These are phyloP conservation scores for Colletotrichum theobromicola DNA, from an alignment of 2,329 filamentous ascomycete genomes.

Conservation along the genomic window DNA sequence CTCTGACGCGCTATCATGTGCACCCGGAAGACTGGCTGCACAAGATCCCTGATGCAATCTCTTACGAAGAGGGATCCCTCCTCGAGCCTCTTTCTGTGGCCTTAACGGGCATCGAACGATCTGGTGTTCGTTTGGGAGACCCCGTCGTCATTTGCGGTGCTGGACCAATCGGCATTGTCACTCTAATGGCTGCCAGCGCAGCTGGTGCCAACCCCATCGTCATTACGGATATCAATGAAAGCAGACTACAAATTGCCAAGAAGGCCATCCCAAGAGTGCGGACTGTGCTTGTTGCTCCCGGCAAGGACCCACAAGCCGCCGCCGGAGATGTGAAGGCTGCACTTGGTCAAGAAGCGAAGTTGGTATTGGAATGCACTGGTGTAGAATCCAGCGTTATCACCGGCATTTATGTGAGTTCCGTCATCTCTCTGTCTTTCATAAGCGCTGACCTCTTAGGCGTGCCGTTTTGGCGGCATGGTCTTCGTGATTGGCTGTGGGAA, in stretches of 20 bases:
- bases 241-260: not conserved
- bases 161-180: conserved; percentile 40
- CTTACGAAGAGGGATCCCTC: conserved; percentile 46
- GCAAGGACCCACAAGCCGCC: not conserved
- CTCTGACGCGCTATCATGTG: conserved; percentile 38
- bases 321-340: conserved; percentile 28
- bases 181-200: conserved; percentile 45
- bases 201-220: conserved; percentile 47
- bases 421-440: not conserved
- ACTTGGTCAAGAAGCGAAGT: conserved; percentile 49
- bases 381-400: conserved; percentile 66
- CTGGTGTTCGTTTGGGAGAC: conserved; percentile 42
- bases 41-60: conserved; percentile 38
- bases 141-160: conserved; percentile 39
- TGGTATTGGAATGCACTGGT: conserved; percentile 71
- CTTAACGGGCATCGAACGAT: conserved; percentile 45
- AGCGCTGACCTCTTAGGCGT: not conserved
- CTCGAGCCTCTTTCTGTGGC: conserved; percentile 54
- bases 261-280: not conserved
- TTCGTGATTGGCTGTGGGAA: conserved; percentile 40
- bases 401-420: conserved; percentile 59
- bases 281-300: not conserved
- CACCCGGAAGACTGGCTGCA: conserved; percentile 43
- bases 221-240: conserved; percentile 42
- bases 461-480: conserved; percentile 37